These are phyloP conservation scores for Trapa bicornis DNA, from an alignment of 345 rosid species.

Conservation along the genomic window DNA sequence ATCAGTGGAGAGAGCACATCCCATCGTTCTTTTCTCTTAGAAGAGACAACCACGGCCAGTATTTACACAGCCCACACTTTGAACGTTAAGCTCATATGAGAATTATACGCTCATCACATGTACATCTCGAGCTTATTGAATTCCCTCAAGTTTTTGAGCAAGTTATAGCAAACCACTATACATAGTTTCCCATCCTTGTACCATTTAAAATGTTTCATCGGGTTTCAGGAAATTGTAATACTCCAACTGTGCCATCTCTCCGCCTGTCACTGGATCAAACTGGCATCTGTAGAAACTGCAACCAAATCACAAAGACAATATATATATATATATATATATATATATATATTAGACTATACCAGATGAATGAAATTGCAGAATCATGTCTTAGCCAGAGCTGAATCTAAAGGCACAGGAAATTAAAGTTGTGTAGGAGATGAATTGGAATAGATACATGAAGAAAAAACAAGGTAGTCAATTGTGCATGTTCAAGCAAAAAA, in stretches of 20 bases:
- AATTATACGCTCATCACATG: background rate
- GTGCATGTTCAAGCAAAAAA: too few species aligned
- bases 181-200: background rate
- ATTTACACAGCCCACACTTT: background rate
- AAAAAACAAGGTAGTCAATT: too few species aligned
- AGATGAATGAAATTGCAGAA: background rate
- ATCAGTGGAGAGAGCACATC: background rate
- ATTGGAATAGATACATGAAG: too few species aligned
- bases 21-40: background rate
- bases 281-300: conserved; percentile 38
- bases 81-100: background rate
- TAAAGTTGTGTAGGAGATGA: too few species aligned
- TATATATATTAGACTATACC: background rate
- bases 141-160: conserved; percentile 1
- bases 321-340: too few species aligned
- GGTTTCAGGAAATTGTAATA: conserved; percentile 29
- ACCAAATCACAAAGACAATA: background rate
- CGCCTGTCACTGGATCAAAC: conserved; percentile 31
- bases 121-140: background rate
- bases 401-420: background rate
- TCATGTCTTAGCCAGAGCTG: background rate
- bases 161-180: background rate
- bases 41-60: background rate
- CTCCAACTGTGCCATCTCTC: conserved; percentile 40
- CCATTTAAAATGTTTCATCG: conserved; percentile 10